Conservation (phyloP, 2,329 filamentous ascomycete genomes). For the Stachybotrys chartarum region DNA sequence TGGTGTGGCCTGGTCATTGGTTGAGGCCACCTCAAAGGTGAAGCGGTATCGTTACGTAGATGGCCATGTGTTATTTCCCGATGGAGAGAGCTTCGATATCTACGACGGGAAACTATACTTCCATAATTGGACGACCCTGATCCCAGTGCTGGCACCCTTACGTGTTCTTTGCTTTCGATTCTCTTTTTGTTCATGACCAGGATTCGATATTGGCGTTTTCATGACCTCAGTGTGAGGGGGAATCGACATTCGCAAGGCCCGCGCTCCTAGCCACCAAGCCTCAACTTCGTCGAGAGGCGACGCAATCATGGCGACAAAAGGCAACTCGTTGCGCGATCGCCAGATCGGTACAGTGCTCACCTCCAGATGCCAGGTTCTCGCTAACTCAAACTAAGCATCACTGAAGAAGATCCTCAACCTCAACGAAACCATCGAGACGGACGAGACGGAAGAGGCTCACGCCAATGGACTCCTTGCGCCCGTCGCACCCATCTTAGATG, state of each 20-base stretch:
- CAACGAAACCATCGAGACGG: slow-evolving; percentile 63
- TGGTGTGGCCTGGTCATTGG: neutral
- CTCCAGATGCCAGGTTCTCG: neutral
- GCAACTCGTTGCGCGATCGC: slow-evolving; percentile 41
- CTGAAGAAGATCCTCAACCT: slow-evolving; percentile 95
- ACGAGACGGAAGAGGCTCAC: slow-evolving; percentile 54
- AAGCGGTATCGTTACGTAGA: neutral
- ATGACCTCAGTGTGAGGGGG: neutral
- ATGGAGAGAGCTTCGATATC: neutral
- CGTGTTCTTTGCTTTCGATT: neutral
- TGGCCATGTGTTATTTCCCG: neutral
- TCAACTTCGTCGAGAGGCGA: neutral
- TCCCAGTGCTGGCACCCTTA: neutral
- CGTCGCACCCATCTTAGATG: slow-evolving; percentile 72
- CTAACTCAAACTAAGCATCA: slow-evolving; percentile 51
- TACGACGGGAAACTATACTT: neutral
- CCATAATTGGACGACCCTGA: neutral
- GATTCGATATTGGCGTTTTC: neutral
- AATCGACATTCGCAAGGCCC: neutral
- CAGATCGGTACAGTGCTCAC: slow-evolving; percentile 32
- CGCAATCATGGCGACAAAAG: slow-evolving; percentile 36
- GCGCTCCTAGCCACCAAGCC: neutral
- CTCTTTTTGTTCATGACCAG: neutral
- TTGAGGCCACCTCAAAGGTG: neutral
- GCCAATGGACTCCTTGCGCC: slow-evolving; percentile 59